Evolutionary conservation across 306 rosid species (phyloP).

Genomic region (Senna tora): DNA sequence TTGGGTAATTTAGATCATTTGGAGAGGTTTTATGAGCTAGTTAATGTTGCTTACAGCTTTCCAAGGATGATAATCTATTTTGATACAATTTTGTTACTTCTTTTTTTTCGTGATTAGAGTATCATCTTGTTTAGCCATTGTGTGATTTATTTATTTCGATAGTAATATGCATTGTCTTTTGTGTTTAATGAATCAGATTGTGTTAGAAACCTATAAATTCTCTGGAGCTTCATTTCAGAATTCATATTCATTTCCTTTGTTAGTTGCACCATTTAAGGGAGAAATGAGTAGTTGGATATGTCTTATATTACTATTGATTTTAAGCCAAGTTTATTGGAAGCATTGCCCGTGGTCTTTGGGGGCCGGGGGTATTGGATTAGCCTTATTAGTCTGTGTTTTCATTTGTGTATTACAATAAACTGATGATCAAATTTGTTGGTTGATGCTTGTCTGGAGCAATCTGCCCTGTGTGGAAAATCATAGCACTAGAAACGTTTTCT

Average conservation of each 20-base stretch:
- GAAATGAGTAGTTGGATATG: background rate
- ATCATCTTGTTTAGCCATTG: background rate
- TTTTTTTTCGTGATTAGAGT: background rate
- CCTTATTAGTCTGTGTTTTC: background rate
- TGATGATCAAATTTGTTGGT: too few relatives aligned
- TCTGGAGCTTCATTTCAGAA: background rate
- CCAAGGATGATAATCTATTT: conserved; percentile 11
- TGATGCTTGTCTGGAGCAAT: background rate
- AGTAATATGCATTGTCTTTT: background rate
- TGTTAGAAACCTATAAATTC: background rate
- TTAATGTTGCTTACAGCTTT: conserved; percentile 1
- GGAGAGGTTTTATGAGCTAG: conserved; percentile 27
- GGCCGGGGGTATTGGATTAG: background rate
- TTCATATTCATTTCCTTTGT: background rate
- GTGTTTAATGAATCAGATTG: background rate
- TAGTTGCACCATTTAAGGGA: background rate
- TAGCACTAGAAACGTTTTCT: background rate
- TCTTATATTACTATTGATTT: background rate
- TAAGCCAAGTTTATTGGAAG: background rate
- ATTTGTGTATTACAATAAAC: background rate
- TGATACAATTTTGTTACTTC: background rate
- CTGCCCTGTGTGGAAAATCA: background rate
- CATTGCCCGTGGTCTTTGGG: background rate
- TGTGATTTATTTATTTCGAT: background rate
- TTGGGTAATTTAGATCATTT: conserved; percentile 38